phyloP scores from a whole-genome alignment of 805 yeast genomes.

The Lipomyces spencermartinsiae region DNA sequence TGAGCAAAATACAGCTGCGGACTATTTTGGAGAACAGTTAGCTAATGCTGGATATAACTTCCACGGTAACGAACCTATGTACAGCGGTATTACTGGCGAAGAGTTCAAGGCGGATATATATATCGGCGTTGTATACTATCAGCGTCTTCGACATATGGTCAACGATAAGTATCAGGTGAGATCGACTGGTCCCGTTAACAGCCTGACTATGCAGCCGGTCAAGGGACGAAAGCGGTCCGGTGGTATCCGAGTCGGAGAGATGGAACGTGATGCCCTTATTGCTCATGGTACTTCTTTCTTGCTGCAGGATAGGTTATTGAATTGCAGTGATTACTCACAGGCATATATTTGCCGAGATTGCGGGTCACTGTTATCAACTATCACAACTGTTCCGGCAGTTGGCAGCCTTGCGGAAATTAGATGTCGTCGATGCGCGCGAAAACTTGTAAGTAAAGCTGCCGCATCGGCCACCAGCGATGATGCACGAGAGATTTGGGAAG shows the following conservation, averaged over 20 bases:
- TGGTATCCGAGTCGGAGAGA: conserved; percentile 99
- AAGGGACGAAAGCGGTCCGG: conserved; percentile 99
- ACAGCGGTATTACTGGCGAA: conserved; percentile 98
- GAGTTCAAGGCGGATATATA: conserved; percentile 95
- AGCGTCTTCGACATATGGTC: conserved; percentile 98
- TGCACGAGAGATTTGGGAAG: conserved; percentile 91
- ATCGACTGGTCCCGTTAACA: conserved; percentile 97
- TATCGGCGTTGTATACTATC: conserved; percentile 96
- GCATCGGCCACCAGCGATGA: conserved; percentile 56
- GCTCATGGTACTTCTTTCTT: conserved; percentile 98
- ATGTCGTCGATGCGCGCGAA: conserved; percentile 89
- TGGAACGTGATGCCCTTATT: conserved; percentile 99
- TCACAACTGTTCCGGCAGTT: conserved; percentile 86
- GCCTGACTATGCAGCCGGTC: conserved; percentile 98
- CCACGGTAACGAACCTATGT: conserved; percentile 99
- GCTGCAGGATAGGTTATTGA: conserved; percentile 90
- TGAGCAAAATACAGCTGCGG: conserved; percentile 95
- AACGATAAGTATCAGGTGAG: conserved; percentile 99
- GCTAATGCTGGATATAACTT: conserved; percentile 88
- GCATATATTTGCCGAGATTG: conserved; percentile 88
- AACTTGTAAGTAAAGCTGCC: conserved; percentile 56
- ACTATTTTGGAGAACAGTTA: conserved; percentile 94
- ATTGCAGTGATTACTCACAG: conserved; percentile 95
- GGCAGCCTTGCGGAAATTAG: conserved; percentile 76
- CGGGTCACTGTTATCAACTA: conserved; percentile 90